A percentile compares a stretch with the other conserved stretches of the same genome.
Evolutionary conservation across 148 eudicot genomes (phyloP).

Genomic region (Rhododendron vialii): DNA sequence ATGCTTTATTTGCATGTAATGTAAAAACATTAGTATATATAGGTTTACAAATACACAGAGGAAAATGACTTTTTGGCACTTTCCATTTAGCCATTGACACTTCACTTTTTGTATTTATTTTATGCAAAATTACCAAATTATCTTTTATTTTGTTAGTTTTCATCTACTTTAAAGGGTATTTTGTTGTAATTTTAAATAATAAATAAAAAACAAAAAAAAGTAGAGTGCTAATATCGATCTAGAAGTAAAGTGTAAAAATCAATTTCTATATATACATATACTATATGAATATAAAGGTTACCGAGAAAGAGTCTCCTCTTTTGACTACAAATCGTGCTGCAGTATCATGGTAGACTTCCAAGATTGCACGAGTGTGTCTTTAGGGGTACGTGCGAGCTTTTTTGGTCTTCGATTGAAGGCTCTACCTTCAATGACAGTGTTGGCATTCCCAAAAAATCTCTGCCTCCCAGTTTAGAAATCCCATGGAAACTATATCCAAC

Average conservation of each 20-base stretch:
- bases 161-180: too few relatives aligned
- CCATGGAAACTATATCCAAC: slow-evolving; percentile 6
- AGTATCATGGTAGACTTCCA: slow-evolving; percentile 6
- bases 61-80: too few relatives aligned
- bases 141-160: too few relatives aligned
- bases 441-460: slow-evolving; percentile 5
- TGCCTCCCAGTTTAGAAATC: slow-evolving; percentile 4
- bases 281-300: neutral
- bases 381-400: slow-evolving; percentile 6
- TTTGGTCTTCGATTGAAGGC: slow-evolving; percentile 11
- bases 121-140: too few relatives aligned
- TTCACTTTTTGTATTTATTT: too few relatives aligned
- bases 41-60: neutral
- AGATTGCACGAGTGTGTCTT: slow-evolving; percentile 33
- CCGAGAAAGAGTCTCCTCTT: slow-evolving; percentile 1
- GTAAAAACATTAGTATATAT: neutral
- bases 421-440: neutral
- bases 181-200: too few relatives aligned
- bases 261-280: neutral
- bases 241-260: too few relatives aligned
- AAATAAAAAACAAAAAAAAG: too few relatives aligned
- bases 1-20: neutral
- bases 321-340: slow-evolving; percentile 17
- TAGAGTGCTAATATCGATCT: too few relatives aligned
- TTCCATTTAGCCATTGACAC: too few relatives aligned